Base-by-base conservation (phyloP, 345 rosid genomes). In the Euphorbia lathyris region DNA sequence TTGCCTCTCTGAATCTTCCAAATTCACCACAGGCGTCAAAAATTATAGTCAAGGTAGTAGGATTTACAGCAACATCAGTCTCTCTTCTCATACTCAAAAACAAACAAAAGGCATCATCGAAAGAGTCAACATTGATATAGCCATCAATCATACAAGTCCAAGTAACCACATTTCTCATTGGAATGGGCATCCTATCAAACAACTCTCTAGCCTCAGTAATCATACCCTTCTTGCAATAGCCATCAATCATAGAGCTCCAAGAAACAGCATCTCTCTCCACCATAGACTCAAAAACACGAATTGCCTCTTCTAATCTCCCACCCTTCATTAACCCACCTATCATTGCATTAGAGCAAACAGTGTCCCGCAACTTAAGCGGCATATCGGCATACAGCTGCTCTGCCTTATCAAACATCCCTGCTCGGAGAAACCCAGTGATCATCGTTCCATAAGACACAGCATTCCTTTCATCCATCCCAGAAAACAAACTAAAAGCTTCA, bases 191-290 rank as follows among this genome's bases (percentile, higher is more conserved):
- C 53, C 26, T 19, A 66, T 86, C 84, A 68, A 91, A 87, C 34
- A 89, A 20, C 19, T 68, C 71, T 71, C 84, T 83, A 60, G 93
- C 97, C 53, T 84, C 84, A 58, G 48, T 50, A 63, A 89, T 32
- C 50, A 72, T 79, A 57, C 90, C 88, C 58, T 80, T 78, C 79
- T 86, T 92, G 78, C 96, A 87, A 70, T 75, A 88, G 0, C 97
- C 96, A 81, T 92, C 88, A 77, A 92, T 32, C 87, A 92, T 85
- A 32, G 85, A 82, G 77, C 90, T 86, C 85, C 79, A 86, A 2
- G 96, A 85, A 66, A 92, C 88, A 26, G 88, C 84, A 65, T 89
- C 91, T 68, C 79, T 89, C 72, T 77, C 77, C 12, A 58, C 75
- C 92, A 88, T 88, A 66, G 78, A 75, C 45, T 84, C 74, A 71